phyloP scores from a whole-genome alignment of 2,329 filamentous ascomycete species.

The Colletotrichum sp. region DNA sequence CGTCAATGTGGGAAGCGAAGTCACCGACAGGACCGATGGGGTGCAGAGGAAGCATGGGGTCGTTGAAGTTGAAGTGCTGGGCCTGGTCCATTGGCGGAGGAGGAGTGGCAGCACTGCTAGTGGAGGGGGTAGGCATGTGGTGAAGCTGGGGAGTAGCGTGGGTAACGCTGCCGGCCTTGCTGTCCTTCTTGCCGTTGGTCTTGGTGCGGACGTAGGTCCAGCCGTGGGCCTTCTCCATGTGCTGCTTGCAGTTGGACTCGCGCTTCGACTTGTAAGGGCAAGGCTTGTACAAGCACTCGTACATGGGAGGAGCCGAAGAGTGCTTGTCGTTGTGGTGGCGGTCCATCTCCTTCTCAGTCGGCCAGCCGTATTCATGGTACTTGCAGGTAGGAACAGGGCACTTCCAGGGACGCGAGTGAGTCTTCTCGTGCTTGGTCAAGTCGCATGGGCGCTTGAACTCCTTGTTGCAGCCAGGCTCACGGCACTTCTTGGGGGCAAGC shows the following conservation, averaged over 20 bases:
- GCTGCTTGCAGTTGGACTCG: slow-evolving; percentile 96
- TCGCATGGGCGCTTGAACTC: slow-evolving; percentile 98
- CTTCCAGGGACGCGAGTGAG: slow-evolving; percentile 95
- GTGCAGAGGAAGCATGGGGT: slow-evolving; percentile 11
- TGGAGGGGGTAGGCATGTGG: slow-evolving; percentile 67
- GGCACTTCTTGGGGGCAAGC: slow-evolving; percentile 79
- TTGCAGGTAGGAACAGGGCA: slow-evolving; percentile 84
- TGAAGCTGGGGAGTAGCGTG: slow-evolving; percentile 64
- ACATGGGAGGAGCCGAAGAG: slow-evolving; percentile 78
- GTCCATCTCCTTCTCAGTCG: slow-evolving; percentile 96
- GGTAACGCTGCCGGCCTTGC: slow-evolving; percentile 50
- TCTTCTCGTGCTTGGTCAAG: slow-evolving; percentile 97
- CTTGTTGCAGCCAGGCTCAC: slow-evolving; percentile 79
- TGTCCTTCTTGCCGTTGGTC: slow-evolving; percentile 77
- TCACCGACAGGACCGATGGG: slow-evolving; percentile 24
- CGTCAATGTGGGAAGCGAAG: slow-evolving; percentile 28
- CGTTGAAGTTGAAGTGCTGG: slow-evolving; percentile 28
- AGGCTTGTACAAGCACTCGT: slow-evolving; percentile 79
- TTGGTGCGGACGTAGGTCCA: slow-evolving; percentile 93
- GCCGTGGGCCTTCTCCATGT: slow-evolving; percentile 96
- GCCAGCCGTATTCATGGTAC: slow-evolving; percentile 89
- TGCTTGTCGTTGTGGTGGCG: slow-evolving; percentile 98
- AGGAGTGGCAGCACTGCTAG: slow-evolving; percentile 63
- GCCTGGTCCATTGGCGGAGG: slow-evolving; percentile 48
- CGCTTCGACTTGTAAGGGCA: slow-evolving; percentile 96